Conservation (phyloP, 805 yeast genomes). For the Yarrowia bubula region DNA sequence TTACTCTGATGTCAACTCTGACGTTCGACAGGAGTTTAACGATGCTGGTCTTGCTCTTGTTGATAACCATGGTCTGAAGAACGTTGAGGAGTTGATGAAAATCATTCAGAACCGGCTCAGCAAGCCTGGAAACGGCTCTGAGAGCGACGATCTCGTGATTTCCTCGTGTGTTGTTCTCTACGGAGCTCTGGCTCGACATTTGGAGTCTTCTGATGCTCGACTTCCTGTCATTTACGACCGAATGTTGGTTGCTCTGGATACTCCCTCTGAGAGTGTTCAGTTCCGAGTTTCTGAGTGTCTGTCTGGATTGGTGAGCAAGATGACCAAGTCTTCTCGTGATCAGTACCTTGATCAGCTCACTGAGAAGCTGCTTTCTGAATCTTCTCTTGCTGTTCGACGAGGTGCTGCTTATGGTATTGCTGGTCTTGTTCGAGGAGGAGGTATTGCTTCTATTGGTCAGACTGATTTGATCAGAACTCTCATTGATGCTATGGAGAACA, state of each 20-base stretch:
- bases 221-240: conserved; percentile 62
- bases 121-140: conserved; percentile 44
- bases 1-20: conserved; percentile 67
- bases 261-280: conserved; percentile 89
- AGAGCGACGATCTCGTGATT: conserved; percentile 58
- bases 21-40: conserved; percentile 78
- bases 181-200: conserved; percentile 87
- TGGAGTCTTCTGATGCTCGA: conserved; percentile 64
- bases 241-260: conserved; percentile 69
- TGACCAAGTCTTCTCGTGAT: conserved; percentile 47
- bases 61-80: conserved; percentile 56
- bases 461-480: conserved; percentile 73
- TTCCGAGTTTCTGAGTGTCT: conserved; percentile 82
- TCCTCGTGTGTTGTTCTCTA: conserved; percentile 83
- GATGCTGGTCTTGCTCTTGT: conserved; percentile 84
- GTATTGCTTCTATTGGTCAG: conserved; percentile 71
- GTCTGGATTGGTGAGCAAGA: conserved; percentile 71
- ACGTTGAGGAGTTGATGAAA: conserved; percentile 73
- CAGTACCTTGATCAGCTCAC: conserved; percentile 58
- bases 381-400: conserved; percentile 54
- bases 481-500: conserved; percentile 83
- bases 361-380: conserved; percentile 53
- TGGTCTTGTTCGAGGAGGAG: conserved; percentile 88
- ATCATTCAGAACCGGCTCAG: conserved; percentile 65
- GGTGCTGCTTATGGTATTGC: conserved; percentile 98